Conservation (phyloP, 2,329 filamentous ascomycete species). For the Dactylonectria estremocensis region DNA sequence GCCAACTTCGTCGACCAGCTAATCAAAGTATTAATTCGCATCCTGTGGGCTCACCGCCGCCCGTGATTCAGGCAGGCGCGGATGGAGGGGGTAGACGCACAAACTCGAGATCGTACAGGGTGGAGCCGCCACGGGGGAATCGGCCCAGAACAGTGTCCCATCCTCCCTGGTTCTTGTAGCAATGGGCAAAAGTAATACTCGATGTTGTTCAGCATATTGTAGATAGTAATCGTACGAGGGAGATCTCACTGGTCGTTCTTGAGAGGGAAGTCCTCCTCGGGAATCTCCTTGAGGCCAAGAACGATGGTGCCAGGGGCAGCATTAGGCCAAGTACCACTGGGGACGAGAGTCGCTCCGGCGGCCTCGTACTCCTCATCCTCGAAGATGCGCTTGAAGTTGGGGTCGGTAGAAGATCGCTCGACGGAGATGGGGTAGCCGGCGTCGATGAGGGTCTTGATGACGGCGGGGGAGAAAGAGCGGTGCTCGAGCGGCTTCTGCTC, state of each 20-base stretch:
- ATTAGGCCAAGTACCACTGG: slow-evolving; percentile 77
- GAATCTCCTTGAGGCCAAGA: slow-evolving; percentile 84
- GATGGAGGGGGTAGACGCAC: neutral
- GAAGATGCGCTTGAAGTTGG: slow-evolving; percentile 76
- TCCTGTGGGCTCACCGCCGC: too few relatives aligned
- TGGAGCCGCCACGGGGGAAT: slow-evolving; percentile 75
- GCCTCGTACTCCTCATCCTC: slow-evolving; percentile 73
- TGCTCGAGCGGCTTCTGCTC: slow-evolving; percentile 70
- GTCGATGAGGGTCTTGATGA: slow-evolving; percentile 71
- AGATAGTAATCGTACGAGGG: neutral
- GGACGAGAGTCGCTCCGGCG: slow-evolving; percentile 76
- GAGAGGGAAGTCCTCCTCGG: slow-evolving; percentile 75
- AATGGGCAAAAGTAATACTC: slow-evolving; percentile 78
- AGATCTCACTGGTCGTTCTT: slow-evolving; percentile 46
- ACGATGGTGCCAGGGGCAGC: slow-evolving; percentile 79
- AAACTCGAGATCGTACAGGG: slow-evolving; percentile 90
- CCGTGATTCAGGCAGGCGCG: too few relatives aligned
- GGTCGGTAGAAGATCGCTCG: slow-evolving; percentile 65
- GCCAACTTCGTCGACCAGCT: slow-evolving; percentile 77
- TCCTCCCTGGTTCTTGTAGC: slow-evolving; percentile 82
- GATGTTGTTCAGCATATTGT: neutral
- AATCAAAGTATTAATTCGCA: too few relatives aligned
- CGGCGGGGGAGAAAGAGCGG: slow-evolving; percentile 57
- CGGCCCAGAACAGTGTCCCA: slow-evolving; percentile 87
- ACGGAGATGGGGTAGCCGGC: slow-evolving; percentile 79